Conservation (phyloP, 2,329 filamentous ascomycete species). For the Scopulariopsis brevicaulis region DNA sequence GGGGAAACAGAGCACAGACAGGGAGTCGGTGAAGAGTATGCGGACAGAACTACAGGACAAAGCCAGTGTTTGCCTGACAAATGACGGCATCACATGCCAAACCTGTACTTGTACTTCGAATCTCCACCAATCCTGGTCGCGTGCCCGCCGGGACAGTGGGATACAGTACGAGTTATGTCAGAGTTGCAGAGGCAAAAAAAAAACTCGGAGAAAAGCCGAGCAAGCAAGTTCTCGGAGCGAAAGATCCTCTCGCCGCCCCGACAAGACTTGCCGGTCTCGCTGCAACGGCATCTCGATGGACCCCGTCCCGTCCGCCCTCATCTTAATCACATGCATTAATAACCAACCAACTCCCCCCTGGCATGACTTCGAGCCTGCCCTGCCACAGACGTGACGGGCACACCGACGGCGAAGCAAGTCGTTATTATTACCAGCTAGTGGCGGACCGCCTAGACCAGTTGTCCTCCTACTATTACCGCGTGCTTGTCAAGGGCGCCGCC, state of each 20-base stretch:
- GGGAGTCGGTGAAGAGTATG: background rate
- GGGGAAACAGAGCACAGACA: background rate
- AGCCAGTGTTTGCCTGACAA: background rate
- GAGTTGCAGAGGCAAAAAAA: background rate
- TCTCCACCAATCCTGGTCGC: background rate
- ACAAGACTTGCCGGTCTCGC: background rate
- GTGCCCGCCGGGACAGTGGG: background rate
- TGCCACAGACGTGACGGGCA: conserved; percentile 4
- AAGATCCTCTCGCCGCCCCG: background rate
- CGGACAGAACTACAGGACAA: background rate
- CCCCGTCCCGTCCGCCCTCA: background rate
- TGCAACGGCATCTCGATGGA: background rate
- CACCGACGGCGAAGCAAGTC: background rate
- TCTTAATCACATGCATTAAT: background rate
- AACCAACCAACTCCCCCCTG: background rate
- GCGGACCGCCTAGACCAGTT: background rate
- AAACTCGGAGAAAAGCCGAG: background rate
- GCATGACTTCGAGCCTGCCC: conserved; percentile 4
- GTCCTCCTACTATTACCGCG: background rate
- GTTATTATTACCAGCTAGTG: background rate
- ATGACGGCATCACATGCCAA: background rate
- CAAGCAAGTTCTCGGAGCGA: background rate
- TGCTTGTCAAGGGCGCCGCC: background rate
- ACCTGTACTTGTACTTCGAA: background rate
- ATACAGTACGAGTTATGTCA: background rate